Base-by-base conservation (phyloP, 345 rosid species). In the Camelina laxa region DNA sequence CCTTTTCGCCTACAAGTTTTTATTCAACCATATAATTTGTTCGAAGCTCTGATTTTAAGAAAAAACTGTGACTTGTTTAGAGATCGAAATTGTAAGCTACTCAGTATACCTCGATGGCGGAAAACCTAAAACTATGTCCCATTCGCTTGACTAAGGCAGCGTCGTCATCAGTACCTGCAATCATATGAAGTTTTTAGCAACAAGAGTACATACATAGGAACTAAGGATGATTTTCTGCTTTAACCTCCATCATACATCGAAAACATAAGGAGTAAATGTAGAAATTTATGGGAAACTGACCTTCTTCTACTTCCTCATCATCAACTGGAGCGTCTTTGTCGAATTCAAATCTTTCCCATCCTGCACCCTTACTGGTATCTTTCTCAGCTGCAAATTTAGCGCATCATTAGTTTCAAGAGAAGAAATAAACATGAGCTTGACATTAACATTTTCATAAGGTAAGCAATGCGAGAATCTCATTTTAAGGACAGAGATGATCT, bases 271-370 rank as follows among this genome's bases (percentile, higher is more conserved):
- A 71, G 35, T 54, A 47, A 4, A 71, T 16, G 33, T 16, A 69
- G 31, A 44, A 31, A 7, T 15, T 31, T 12, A 53, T 59, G 24
- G 21, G 53, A 55, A 42, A 24, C 44, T 64, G 15, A 77, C 72
- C 79, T 89, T 96, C 97, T 91, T 86, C 95, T 61, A 86, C 82
- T 73, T 91, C 96, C 69, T 89, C 97, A 54, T 94, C 95, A 73
- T 94, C 95, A 64, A 94, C 87, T 15, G 93, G 93, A 48, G 98
- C 97, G 80, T 94, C 97, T 82, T 86, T 88, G 83, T 94, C 83
- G 2, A 91, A 91, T 33, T 86, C 90, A 74, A 91, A 94, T 17
- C 96, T 82, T 73, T 91, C 98, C 98, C 98, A 94, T 44, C 97
- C 95, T 48, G 85, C 60, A 65, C 93, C 90, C 85, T 78, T 91